Base-by-base conservation (phyloP, 139 green algal genomes). In the Coelastrella sp. region DNA sequence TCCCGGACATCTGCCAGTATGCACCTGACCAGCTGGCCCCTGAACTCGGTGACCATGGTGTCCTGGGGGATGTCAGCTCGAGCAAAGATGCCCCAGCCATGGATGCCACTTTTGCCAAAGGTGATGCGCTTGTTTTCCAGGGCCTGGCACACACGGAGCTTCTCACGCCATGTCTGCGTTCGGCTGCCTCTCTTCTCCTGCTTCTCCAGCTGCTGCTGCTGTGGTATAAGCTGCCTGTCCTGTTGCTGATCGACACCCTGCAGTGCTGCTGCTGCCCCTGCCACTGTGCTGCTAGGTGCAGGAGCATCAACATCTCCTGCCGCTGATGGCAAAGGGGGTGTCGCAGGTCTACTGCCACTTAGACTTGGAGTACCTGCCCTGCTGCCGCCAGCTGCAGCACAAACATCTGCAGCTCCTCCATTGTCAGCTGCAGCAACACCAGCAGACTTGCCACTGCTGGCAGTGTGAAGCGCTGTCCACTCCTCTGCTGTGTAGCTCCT, bases 61-160 rank as follows among this genome's bases (percentile, higher is more conserved):
- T 98, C 97, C 93, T 96, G 93, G 22, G 87, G 88, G 19, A 98
- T 95, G 86, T 90, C 74, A 56, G 70, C 72, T 12, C 91, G 90
- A 11, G 97, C 97, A 91, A 98, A 96, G n/a, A 99, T 90, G 81
- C 97, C 96, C 96, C 96, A 98, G 8, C 97, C 97, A 87, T 98
- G 96, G 66, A 99, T 96, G 24, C 97, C 97, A 82, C 63, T 82
- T 95, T 99, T 99, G 87, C 96, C 96, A 88, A 98, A 98, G 63
- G 95, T 93, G 57, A 99, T 90, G 25, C 96, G 94, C 70, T 95
- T 65, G 7, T 59, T 88, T 91, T 98, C 96, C 14, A 93, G 95
- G 56, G 88, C 80, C 15, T 56, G 84, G 25, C 85, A 92, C 82
- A 90, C 27, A 35, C 74, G 58, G 80, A 96, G 74, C 63, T 92